Base-by-base conservation (phyloP, 164 flowering plant genomes). In the Stephania cephalantha region DNA sequence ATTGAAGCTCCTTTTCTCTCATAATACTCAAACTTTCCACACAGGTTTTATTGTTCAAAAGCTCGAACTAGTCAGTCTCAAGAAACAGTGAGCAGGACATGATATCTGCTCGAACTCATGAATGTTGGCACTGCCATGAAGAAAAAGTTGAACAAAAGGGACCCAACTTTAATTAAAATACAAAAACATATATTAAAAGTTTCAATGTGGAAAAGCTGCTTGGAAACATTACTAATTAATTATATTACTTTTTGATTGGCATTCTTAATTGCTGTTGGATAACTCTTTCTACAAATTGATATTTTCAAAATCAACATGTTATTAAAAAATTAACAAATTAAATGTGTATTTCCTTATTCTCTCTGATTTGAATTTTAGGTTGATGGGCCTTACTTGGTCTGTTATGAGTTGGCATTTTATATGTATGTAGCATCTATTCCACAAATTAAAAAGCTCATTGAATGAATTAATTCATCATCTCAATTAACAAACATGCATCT, bases 31-130 rank as follows among this genome's bases (percentile, higher is more conserved):
- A 58, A 58, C 66, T 61, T 6, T 61, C 66, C 22, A 61, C 65
- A 58, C 25, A 20, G 66, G 5, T 61, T 58, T 61, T 15, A 61
- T 61, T 17, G 66, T 30, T 66, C 42, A 66, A 25, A 30, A 30
- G 44, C 69, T 66, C 35, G 29, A 25, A 66, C 42, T 29, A 42
- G 44, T 66, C 66, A 18, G 66, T 61, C 66, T 61, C 69, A 66
- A 15, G 30, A 9, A 66, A 66, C 17, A 66, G 17, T 66, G 44
- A 2, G 1, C 10, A 7, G 42, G 69, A 66, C 69, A 25, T 66
- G 69, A 66, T 35, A 35, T 25, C 69, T 66, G 69, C 69, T 66
- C 69, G 44, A 25, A 66, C 69, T 66, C 35, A 66, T 29, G 42
- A 66, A 25, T 30, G 15, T 35, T 42, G 42, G 20, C 66, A 66